Base-by-base conservation (phyloP, 495 filamentous ascomycete genomes). In the Immersiella caudata region DNA sequence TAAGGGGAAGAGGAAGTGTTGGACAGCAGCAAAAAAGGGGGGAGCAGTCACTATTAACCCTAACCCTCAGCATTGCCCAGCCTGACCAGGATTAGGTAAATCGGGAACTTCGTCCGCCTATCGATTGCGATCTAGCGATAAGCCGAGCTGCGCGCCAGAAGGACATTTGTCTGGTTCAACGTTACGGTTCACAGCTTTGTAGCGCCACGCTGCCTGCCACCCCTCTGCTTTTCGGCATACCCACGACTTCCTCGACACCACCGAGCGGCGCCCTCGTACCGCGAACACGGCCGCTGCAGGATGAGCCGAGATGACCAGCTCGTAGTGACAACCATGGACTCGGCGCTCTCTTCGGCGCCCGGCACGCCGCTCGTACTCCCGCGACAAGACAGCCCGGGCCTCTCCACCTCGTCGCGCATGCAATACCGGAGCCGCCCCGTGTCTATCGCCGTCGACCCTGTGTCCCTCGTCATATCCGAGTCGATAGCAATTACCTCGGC, bases 401-500 rank as follows among this genome's bases (percentile, higher is more conserved):
- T 59, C 33, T 18, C 62, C 12, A 36, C 73, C 50, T 76, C 76
- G 6, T 75, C 76, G 35, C 75, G 79, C 70, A 80, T 81, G 72
- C 80, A 83, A 57, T 84, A 83, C 66, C 76, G 81, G 60, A 82
- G 79, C 66, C 81, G 82, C 5, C 83, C 81, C 22, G 79, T 87
- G 26, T 83, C 92, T 12, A 93, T 98, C 55, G 94, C 95, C 49
- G 91, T 98, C 57, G 92, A 98, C 68, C 94, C 95, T 2, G 92
- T 97, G 63, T 93, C 96, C 52, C 80, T 99, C 67, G 93, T 99
- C 72, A 96, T 94, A 27, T 97, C 96, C 80, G 95, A 99, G 90
- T 99, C 96, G 77, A 98, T 99, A 77, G 91, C 93, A 46, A 93
- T 99, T 78, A 97, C 95, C 26, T 96, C 93, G 71, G 93, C 93